A percentile compares a stretch with the other conserved stretches of the same genome.
These are phyloP conservation scores for Colletotrichum incanum DNA, from an alignment of 2,329 filamentous ascomycete species.

Conservation along the genomic window DNA sequence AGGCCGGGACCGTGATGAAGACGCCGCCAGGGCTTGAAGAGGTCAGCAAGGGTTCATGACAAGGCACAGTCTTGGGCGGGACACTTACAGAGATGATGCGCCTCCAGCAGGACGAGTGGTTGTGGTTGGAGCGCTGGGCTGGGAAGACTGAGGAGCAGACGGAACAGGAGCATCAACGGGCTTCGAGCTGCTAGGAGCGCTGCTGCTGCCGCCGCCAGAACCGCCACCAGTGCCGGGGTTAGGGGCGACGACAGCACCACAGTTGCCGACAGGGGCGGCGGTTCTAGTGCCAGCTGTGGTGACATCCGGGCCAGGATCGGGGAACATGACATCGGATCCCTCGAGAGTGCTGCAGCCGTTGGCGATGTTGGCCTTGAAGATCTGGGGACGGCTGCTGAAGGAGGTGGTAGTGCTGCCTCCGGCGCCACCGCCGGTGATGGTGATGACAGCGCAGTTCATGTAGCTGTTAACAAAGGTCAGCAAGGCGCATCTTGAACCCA, in stretches of 20 bases:
- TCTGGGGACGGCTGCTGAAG: conserved; percentile 73
- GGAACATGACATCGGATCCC: conserved; percentile 74
- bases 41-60: conserved; percentile 42
- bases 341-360: conserved; percentile 73
- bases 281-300: conserved; percentile 55
- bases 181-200: conserved; percentile 19
- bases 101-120: conserved; percentile 37
- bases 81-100: conserved; percentile 48
- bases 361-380: conserved; percentile 81
- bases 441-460: conserved; percentile 86
- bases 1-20: conserved; percentile 55
- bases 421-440: conserved; percentile 63
- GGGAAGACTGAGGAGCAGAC: conserved; percentile 28
- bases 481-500: not conserved
- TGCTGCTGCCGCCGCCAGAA: conserved; percentile 44
- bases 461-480: conserved; percentile 60
- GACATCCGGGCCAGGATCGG: conserved; percentile 74
- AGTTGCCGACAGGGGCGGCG: conserved; percentile 55
- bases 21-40: conserved; percentile 59
- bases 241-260: conserved; percentile 54
- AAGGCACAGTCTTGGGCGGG: not conserved
- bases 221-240: conserved; percentile 47
- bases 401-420: conserved; percentile 49
- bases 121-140: conserved; percentile 23
- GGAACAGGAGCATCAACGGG: conserved; percentile 44